Percentiles rank a stretch among this genome's conserved stretches.
Conservation (phyloP, 768 basidiomycete genomes). For the Hebeloma cylindrosporum region DNA sequence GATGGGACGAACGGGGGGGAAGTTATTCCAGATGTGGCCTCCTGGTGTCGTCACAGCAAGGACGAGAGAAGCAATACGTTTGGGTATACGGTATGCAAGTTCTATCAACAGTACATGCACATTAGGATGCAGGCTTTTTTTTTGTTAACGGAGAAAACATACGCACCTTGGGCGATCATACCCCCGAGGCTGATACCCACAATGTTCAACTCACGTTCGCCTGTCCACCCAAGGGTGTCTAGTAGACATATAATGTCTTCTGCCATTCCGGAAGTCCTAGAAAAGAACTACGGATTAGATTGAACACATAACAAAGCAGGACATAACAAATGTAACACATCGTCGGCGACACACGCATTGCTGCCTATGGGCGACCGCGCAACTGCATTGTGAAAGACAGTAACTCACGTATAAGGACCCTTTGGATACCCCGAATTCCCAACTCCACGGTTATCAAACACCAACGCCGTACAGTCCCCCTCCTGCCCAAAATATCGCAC, state of each 20-base stretch:
- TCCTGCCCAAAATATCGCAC: constrained; percentile 56
- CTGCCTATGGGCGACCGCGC: not conserved
- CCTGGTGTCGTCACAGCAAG: constrained; percentile 67
- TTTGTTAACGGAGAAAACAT: not conserved
- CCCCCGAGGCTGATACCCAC: constrained; percentile 80
- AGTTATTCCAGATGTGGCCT: constrained; percentile 45
- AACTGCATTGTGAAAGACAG: not conserved
- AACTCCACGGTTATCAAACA: constrained; percentile 85
- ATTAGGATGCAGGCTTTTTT: not conserved
- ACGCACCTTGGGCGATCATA: constrained; percentile 77
- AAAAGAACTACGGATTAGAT: not conserved
- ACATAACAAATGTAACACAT: too few species aligned
- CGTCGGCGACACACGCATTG: too few species aligned
- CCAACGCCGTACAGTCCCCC: constrained; percentile 56
- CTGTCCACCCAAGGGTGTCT: constrained; percentile 72
- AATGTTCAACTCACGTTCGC: constrained; percentile 58
- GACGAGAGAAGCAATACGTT: constrained; percentile 65
- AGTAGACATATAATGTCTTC: constrained; percentile 67
- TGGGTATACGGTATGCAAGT: constrained; percentile 62
- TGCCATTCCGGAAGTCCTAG: constrained; percentile 76
- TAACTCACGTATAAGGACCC: constrained; percentile 79
- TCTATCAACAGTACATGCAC: constrained; percentile 41
- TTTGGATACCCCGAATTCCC: constrained; percentile 70
- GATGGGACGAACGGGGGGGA: constrained; percentile 54
- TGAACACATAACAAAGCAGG: too few species aligned